Evolutionary conservation across 129 eudicot genomes (phyloP).

Genomic region (Arctium minus): DNA sequence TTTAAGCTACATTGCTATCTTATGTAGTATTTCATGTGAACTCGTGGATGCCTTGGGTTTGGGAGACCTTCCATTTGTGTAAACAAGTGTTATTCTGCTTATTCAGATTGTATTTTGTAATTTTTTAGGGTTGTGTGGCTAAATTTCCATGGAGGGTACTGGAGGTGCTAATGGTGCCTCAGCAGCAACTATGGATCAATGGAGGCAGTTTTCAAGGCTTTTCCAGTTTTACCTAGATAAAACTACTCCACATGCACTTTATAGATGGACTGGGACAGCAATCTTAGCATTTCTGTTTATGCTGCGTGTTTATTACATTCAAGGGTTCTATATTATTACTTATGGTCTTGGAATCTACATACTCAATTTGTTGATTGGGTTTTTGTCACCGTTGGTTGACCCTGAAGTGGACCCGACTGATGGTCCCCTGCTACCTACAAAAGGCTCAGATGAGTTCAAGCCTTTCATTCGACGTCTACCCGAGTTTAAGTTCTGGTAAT

Average conservation of each 20-base stretch:
- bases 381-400: slow-evolving; percentile 88
- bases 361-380: slow-evolving; percentile 81
- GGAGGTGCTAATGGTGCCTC: slow-evolving; percentile 44
- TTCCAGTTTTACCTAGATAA: slow-evolving; percentile 76
- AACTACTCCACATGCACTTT: slow-evolving; percentile 59
- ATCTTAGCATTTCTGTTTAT: slow-evolving; percentile 46
- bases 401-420: slow-evolving; percentile 73
- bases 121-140: slow-evolving; percentile 22
- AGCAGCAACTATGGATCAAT: slow-evolving; percentile 48
- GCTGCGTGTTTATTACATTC: slow-evolving; percentile 50
- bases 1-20: not conserved
- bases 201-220: slow-evolving; percentile 55
- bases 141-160: slow-evolving; percentile 52
- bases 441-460: slow-evolving; percentile 80
- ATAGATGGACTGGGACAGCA: slow-evolving; percentile 73
- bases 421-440: slow-evolving; percentile 65
- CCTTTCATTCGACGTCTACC: slow-evolving; percentile 91
- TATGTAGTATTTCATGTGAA: not conserved
- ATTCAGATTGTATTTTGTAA: slow-evolving; percentile 23
- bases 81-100: not conserved
- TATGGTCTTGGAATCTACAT: slow-evolving; percentile 84
- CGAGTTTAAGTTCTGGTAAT: slow-evolving; percentile 86
- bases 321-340: slow-evolving; percentile 71
- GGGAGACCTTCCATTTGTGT: not conserved
- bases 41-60: not conserved